Base-by-base conservation (phyloP, 2,329 filamentous ascomycete species). In the Paecilomyces formosus region DNA sequence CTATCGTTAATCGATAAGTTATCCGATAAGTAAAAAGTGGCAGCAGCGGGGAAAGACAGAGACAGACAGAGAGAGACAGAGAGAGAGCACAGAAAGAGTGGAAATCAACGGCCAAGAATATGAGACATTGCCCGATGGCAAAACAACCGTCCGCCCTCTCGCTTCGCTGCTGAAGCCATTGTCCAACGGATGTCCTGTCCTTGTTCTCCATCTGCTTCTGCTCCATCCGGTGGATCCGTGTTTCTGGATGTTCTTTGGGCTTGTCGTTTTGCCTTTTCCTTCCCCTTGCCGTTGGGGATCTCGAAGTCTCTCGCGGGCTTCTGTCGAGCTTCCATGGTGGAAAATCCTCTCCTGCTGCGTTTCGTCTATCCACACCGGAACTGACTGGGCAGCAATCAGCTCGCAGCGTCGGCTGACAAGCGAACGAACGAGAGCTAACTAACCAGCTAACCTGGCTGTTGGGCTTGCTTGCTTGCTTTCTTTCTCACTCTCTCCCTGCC, bases 1-100 rank as follows among this genome's bases (percentile, higher is more conserved):
- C 45, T 52, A 52, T 52, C 50, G 50, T 18, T 52, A 52, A 52
- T 52, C 50, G 50, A 52, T 52, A 52, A 52, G 50, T 52, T 26
- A 52, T 52, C 50, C 50, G 50, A 52, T 52, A 52, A 52, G 50
- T 52, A 7, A 11, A 7, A 11, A 15, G 45, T n/a, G n/a, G 45
- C 45, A 45, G 39, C 39, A 18, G 39, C 15, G 39, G 39, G 39
- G 39, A 9, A 3, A 18, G 11, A 2, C 3, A 31, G 51, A 56
- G 26, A 54, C 21, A 13, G 58, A 4, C 7, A 53, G 53, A 28
- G 45, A 18, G 22, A 35, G 50, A n/a, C n/a, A n/a, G n/a, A n/a
- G n/a, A n/a, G n/a, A n/a, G n/a, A 4, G n/a, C 7, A 53, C 50
- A 28, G 45, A 26, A 26, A 26, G 24, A n/a, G n/a, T 35, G 8